These are phyloP conservation scores for Dichotomopilus funicola DNA, from an alignment of 2,329 filamentous ascomycete species.

Conservation along the genomic window DNA sequence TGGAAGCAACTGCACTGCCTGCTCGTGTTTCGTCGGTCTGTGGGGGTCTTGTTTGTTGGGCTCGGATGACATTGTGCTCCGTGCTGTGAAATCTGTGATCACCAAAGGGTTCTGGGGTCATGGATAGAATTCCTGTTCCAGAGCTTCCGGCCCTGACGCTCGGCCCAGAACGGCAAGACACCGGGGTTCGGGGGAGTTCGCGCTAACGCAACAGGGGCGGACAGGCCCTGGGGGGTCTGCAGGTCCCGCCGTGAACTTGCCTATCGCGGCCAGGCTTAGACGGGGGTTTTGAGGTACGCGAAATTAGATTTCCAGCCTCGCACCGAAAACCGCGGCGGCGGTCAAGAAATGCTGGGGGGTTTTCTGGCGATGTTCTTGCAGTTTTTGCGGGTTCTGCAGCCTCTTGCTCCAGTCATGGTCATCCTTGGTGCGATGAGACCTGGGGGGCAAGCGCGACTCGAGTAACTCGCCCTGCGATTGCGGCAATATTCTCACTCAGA, in stretches of 20 bases:
- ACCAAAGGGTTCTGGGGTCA: too few species aligned
- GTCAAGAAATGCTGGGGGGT: constrained; percentile 7
- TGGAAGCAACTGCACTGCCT: background rate
- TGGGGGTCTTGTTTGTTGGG: background rate
- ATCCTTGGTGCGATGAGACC: too few species aligned
- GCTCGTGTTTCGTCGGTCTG: background rate
- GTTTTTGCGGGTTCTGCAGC: background rate
- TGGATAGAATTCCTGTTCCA: too few species aligned
- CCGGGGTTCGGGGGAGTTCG: background rate
- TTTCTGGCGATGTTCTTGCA: too few species aligned
- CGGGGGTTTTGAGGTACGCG: constrained; percentile 7
- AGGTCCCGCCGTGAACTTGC: constrained; percentile 10
- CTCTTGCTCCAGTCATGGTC: too few species aligned
- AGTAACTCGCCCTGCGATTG: background rate
- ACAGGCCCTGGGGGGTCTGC: constrained; percentile 1
- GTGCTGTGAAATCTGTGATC: too few species aligned
- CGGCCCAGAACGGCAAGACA: constrained; percentile 5
- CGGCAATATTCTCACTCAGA: constrained; percentile 8
- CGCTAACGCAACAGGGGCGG: constrained; percentile 16
- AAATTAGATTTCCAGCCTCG: constrained; percentile 22
- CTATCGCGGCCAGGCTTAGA: constrained; percentile 12
- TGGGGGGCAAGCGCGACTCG: too few species aligned
- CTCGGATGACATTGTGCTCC: too few species aligned
- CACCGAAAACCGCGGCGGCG: constrained; percentile 15
- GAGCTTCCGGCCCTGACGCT: background rate